Evolutionary conservation across 495 filamentous ascomycete genomes (phyloP).

Genomic region (Letharia columbiana): DNA sequence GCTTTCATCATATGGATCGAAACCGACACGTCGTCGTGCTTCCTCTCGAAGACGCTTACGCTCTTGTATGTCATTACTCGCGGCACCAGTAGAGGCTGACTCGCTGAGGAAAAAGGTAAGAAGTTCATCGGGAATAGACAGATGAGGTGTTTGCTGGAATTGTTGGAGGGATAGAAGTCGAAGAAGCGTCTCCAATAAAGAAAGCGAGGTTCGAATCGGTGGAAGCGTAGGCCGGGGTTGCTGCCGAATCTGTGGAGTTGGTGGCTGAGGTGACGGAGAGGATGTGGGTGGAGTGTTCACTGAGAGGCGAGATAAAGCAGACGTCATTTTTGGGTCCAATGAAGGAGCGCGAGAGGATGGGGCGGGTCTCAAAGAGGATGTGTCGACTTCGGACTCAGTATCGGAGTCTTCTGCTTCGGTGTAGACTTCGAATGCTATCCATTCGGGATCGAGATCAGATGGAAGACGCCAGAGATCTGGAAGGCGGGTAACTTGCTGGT

Average conservation of each 20-base stretch:
- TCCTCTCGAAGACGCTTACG: conserved; percentile 63
- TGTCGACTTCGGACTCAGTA: conserved; percentile 48
- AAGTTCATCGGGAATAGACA: conserved; percentile 89
- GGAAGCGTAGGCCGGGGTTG: conserved; percentile 32
- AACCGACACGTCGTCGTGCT: conserved; percentile 72
- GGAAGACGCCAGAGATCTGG: conserved; percentile 58
- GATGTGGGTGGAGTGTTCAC: conserved; percentile 20
- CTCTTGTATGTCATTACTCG: conserved; percentile 60
- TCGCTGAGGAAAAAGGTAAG: conserved; percentile 91
- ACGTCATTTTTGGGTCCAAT: conserved; percentile 36
- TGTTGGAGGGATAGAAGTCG: conserved; percentile 91
- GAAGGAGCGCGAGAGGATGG: conserved; percentile 24
- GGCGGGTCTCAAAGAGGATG: conserved; percentile 17
- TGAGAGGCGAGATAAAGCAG: conserved; percentile 32
- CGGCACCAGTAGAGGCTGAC: conserved; percentile 59
- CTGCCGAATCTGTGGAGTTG: conserved; percentile 34
- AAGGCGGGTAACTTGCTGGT: background rate
- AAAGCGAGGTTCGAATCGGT: conserved; percentile 70
- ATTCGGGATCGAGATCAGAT: conserved; percentile 78
- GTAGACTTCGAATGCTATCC: conserved; percentile 90
- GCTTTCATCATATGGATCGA: conserved; percentile 75
- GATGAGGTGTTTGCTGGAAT: conserved; percentile 88
- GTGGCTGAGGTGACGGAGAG: conserved; percentile 35
- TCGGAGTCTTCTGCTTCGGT: conserved; percentile 54
- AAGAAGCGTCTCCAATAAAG: conserved; percentile 87